phyloP scores from a whole-genome alignment of 2,329 filamentous ascomycete species.

The Alternaria triticimaculans region DNA sequence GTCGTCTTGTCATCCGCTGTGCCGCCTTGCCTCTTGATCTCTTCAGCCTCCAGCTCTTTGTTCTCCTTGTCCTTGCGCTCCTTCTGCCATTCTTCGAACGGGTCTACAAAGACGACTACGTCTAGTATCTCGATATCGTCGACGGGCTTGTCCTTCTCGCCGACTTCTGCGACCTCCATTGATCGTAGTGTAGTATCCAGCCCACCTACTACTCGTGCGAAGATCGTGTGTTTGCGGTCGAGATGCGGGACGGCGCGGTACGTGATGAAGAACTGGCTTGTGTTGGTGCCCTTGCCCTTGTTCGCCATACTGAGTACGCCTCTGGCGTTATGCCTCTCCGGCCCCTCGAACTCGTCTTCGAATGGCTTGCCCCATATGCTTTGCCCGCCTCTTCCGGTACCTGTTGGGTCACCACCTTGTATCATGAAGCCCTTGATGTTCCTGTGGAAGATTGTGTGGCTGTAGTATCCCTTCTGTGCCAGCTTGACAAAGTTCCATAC shows the following conservation, averaged over 20 bases:
- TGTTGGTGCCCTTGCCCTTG: conserved; percentile 98
- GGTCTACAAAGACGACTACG: conserved; percentile 86
- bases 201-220: conserved; percentile 83
- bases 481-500: conserved; percentile 97
- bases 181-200: conserved; percentile 72
- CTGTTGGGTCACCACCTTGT: conserved; percentile 92
- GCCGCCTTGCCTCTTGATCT: conserved; percentile 69
- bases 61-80: conserved; percentile 63
- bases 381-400: conserved; percentile 86
- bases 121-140: conserved; percentile 82
- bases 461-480: conserved; percentile 89
- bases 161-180: conserved; percentile 79
- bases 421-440: conserved; percentile 98
- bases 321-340: conserved; percentile 79
- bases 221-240: conserved; percentile 96
- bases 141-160: conserved; percentile 75
- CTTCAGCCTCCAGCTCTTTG: conserved; percentile 68
- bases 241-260: conserved; percentile 86
- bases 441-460: conserved; percentile 82
- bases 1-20: conserved; percentile 89
- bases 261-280: conserved; percentile 91
- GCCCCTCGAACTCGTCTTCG: conserved; percentile 89
- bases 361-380: conserved; percentile 97
- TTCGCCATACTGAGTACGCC: conserved; percentile 95
- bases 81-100: conserved; percentile 90